Evolutionary conservation across 2,329 filamentous ascomycete genomes (phyloP).

Genomic region (Fusarium nodosum): DNA sequence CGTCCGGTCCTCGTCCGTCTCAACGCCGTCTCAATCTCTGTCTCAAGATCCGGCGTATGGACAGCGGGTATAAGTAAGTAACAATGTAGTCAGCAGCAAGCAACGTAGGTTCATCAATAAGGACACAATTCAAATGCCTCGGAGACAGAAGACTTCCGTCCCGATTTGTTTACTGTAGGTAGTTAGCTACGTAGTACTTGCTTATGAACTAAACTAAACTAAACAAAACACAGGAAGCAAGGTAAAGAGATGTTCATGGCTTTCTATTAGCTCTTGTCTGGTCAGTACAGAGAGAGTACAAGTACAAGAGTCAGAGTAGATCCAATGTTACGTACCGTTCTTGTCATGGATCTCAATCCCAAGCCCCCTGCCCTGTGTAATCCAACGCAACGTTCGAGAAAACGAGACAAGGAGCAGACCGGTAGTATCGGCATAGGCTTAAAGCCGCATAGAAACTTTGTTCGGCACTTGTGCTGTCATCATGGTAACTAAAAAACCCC

Average conservation of each 20-base stretch:
- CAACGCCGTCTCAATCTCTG: conserved; percentile 22
- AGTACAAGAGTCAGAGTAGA: conserved; percentile 8
- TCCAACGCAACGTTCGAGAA: conserved; percentile 29
- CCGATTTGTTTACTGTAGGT: conserved; percentile 5
- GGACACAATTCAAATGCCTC: neutral
- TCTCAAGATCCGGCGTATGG: neutral
- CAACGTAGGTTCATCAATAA: neutral
- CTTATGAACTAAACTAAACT: neutral
- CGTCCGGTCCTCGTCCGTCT: conserved; percentile 24
- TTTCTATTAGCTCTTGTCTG: conserved; percentile 6
- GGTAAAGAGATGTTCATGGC: neutral
- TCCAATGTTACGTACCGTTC: conserved; percentile 14
- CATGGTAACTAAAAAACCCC: neutral
- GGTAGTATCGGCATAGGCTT: conserved; percentile 35
- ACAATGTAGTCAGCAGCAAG: conserved; percentile 8
- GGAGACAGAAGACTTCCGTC: neutral
- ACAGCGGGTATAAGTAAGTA: conserved; percentile 5
- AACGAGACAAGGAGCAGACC: conserved; percentile 19
- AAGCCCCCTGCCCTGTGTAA: conserved; percentile 18
- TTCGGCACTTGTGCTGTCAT: conserved; percentile 37
- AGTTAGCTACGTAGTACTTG: neutral
- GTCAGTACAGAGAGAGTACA: neutral
- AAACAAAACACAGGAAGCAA: neutral
- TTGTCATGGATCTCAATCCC: conserved; percentile 21
- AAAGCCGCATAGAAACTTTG: conserved; percentile 37